These are phyloP conservation scores for Talaromyces sp. DNA, from an alignment of 2,329 filamentous ascomycete genomes.

Conservation along the genomic window DNA sequence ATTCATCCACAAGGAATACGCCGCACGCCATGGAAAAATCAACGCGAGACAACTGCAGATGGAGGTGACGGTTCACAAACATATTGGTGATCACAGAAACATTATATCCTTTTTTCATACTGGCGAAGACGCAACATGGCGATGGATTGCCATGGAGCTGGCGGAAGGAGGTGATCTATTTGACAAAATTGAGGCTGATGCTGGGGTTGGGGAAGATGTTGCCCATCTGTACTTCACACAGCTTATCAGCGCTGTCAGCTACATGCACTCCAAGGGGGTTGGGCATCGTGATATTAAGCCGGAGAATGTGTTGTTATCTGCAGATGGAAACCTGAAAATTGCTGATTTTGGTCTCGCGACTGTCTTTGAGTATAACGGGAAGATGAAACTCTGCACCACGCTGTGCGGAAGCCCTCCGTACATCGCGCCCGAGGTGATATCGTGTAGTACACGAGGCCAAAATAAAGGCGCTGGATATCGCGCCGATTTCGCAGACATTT, in stretches of 20 bases:
- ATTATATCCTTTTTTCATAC: conserved; percentile 89
- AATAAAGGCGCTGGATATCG: conserved; percentile 43
- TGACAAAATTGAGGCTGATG: conserved; percentile 98
- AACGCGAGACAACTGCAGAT: conserved; percentile 83
- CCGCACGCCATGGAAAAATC: conserved; percentile 79
- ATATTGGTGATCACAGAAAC: conserved; percentile 84
- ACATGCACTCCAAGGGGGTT: conserved; percentile 93
- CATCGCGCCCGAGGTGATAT: conserved; percentile 85
- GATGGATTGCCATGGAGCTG: conserved; percentile 98
- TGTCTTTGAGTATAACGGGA: conserved; percentile 83
- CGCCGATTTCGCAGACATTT: conserved; percentile 82
- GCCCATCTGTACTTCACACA: conserved; percentile 96
- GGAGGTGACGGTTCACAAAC: conserved; percentile 84
- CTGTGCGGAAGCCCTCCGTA: conserved; percentile 96
- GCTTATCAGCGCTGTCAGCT: conserved; percentile 81
- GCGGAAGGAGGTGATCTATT: conserved; percentile 94
- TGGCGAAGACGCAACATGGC: conserved; percentile 80
- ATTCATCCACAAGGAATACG: conserved; percentile 97
- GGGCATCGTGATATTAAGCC: conserved; percentile 90
- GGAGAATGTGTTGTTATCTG: conserved; percentile 88
- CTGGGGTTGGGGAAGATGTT: conserved; percentile 88
- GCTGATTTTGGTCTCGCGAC: conserved; percentile 96
- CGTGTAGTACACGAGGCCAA: conserved; percentile 48
- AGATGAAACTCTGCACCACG: conserved; percentile 74
- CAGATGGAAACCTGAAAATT: conserved; percentile 80